Evolutionary conservation across 2,329 filamentous ascomycete genomes (phyloP).

Genomic region (Fusarium lyarnte): DNA sequence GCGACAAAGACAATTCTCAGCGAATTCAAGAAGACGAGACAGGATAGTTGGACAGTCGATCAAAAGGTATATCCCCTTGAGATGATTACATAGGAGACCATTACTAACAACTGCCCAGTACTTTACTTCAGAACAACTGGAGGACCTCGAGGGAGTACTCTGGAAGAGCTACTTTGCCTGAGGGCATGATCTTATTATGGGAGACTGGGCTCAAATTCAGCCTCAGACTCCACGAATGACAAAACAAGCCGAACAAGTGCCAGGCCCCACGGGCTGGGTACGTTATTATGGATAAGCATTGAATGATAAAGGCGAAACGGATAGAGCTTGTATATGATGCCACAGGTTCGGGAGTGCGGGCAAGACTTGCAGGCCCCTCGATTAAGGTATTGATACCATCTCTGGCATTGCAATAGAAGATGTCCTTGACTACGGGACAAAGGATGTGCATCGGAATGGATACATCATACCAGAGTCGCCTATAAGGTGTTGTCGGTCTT

Average conservation of each 20-base stretch:
- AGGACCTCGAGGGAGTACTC: constrained; percentile 93
- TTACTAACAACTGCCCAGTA: constrained; percentile 60
- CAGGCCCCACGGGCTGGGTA: constrained; percentile 14
- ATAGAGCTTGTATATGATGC: constrained; percentile 40
- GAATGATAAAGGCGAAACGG: constrained; percentile 10
- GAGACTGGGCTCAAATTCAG: constrained; percentile 21
- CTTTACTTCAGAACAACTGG: constrained; percentile 91
- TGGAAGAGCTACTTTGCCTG: constrained; percentile 99
- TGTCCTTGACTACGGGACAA: neutral
- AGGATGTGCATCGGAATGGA: neutral
- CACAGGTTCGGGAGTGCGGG: constrained; percentile 10
- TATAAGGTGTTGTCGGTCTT: no score
- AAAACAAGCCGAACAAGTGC: neutral
- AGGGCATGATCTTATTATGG: constrained; percentile 12
- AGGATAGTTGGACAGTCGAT: constrained; percentile 98
- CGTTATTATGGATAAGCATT: constrained; percentile 12
- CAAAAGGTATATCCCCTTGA: constrained; percentile 77
- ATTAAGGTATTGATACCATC: neutral
- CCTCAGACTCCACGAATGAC: neutral
- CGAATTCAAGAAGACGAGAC: constrained; percentile 99
- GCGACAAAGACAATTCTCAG: constrained; percentile 93
- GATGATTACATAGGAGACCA: neutral
- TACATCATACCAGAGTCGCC: neutral
- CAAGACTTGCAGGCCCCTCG: neutral
- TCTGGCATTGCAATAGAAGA: neutral